These are phyloP conservation scores for Mucor saturninus DNA, from an alignment of 371 early-diverging fungal genomes.

Conservation along the genomic window DNA sequence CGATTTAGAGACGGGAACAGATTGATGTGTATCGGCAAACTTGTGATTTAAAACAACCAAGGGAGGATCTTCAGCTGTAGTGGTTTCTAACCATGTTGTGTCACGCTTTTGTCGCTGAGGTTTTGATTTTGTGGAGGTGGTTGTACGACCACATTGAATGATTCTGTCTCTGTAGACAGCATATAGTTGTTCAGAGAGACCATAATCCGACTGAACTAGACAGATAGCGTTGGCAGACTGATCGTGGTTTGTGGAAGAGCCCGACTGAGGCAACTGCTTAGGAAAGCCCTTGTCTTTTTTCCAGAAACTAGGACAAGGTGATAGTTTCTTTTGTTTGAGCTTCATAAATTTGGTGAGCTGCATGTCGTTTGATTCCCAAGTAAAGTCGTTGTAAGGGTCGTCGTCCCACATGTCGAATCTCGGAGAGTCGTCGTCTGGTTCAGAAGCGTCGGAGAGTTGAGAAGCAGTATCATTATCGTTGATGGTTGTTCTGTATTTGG, in stretches of 20 bases:
- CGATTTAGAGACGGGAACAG: slow-evolving; percentile 16
- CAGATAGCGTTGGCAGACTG: slow-evolving; percentile 58
- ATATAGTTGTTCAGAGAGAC: slow-evolving; percentile 49
- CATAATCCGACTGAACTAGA: slow-evolving; percentile 49
- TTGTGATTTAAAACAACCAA: not conserved
- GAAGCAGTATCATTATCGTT: slow-evolving; percentile 43
- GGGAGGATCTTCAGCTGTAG: not conserved
- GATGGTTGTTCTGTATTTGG: slow-evolving; percentile 35
- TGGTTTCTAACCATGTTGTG: slow-evolving; percentile 13
- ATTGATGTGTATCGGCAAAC: slow-evolving; percentile 27
- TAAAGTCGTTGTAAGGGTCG: slow-evolving; percentile 54
- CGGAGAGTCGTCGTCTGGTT: slow-evolving; percentile 11
- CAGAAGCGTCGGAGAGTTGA: slow-evolving; percentile 32
- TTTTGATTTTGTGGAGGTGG: not conserved
- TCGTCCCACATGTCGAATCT: slow-evolving; percentile 59
- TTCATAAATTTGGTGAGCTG: slow-evolving; percentile 44
- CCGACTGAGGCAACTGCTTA: slow-evolving; percentile 50
- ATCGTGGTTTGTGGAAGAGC: slow-evolving; percentile 54
- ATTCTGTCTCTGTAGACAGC: slow-evolving; percentile 51
- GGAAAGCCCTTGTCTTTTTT: slow-evolving; percentile 51
- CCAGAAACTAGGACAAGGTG: slow-evolving; percentile 36
- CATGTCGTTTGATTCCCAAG: slow-evolving; percentile 57
- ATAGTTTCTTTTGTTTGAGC: slow-evolving; percentile 19
- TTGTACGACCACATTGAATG: slow-evolving; percentile 49
- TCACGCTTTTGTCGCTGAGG: slow-evolving; percentile 1